Conservation (phyloP, 148 eudicot species). For the Limonium bicolor region DNA sequence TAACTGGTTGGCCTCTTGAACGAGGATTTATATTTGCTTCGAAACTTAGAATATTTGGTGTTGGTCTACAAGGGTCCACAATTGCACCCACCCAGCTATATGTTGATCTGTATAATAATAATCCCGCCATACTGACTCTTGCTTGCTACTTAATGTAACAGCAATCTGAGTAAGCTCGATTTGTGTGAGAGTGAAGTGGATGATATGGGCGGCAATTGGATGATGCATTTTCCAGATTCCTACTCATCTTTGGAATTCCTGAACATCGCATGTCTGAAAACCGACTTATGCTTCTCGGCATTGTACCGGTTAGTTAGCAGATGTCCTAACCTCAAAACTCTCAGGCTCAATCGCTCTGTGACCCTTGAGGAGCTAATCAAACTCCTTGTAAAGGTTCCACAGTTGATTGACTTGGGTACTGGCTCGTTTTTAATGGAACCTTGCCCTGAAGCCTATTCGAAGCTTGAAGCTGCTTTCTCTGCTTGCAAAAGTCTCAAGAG, state of each 20-base stretch:
- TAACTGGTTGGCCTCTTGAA: no score
- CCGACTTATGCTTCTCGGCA: constrained; percentile 53
- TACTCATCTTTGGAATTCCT: constrained; percentile 48
- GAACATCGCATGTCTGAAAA: constrained; percentile 39
- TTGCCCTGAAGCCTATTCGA: constrained; percentile 30
- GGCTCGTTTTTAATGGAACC: constrained; percentile 46
- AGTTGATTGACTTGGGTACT: constrained; percentile 49
- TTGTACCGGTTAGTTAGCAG: constrained; percentile 45
- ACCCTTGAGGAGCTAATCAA: constrained; percentile 47
- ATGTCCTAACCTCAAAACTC: constrained; percentile 44
- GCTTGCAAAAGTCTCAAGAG: constrained; percentile 42
- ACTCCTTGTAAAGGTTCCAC: constrained; percentile 38
- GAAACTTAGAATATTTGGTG: no score
- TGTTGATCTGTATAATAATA: no score
- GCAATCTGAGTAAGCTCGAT: constrained; percentile 48
- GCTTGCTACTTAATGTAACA: constrained; percentile 8
- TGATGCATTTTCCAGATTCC: constrained; percentile 51
- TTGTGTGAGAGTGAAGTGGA: constrained; percentile 63
- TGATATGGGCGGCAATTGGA: constrained; percentile 60
- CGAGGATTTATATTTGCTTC: no score
- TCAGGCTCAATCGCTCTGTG: constrained; percentile 54
- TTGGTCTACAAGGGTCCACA: no score
- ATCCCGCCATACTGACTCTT: no score
- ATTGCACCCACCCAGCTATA: no score
- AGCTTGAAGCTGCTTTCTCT: constrained; percentile 30